Conservation (phyloP, 1,139 yeast genomes). For the Lodderomyces orthopsilosis region DNA sequence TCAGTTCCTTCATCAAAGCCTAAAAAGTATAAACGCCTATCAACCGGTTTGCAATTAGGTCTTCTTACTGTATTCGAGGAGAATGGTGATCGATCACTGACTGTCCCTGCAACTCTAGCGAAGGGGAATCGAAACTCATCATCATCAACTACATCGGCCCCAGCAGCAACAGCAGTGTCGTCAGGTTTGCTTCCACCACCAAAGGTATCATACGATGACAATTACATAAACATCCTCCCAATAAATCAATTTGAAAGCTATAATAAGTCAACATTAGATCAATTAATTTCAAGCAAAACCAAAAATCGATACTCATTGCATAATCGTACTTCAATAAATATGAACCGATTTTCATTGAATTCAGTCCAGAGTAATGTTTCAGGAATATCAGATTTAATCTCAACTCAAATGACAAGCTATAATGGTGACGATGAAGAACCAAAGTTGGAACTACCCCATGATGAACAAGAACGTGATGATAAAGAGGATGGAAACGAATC, state of each 20-base stretch:
- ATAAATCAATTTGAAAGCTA: slow-evolving; percentile 28
- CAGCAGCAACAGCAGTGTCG: background rate
- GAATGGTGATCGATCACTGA: slow-evolving; percentile 11
- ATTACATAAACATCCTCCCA: slow-evolving; percentile 24
- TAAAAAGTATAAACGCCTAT: slow-evolving; percentile 31
- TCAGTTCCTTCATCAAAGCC: background rate
- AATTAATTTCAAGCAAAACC: slow-evolving; percentile 12
- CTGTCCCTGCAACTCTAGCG: background rate
- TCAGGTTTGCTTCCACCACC: slow-evolving; percentile 1
- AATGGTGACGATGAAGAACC: slow-evolving; percentile 28
- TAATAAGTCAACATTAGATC: slow-evolving; percentile 38
- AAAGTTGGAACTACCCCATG: background rate
- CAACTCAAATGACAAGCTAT: slow-evolving; percentile 38
- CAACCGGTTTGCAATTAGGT: slow-evolving; percentile 42
- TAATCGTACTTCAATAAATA: slow-evolving; percentile 7
- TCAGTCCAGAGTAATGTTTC: slow-evolving; percentile 43
- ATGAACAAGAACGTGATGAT: too few species aligned
- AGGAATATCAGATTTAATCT: slow-evolving; percentile 40
- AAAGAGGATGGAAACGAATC: too few species aligned
- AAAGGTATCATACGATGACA: slow-evolving; percentile 26
- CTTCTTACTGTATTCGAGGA: slow-evolving; percentile 43
- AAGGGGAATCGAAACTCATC: slow-evolving; percentile 4
- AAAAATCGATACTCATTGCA: background rate
- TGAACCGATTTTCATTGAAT: slow-evolving; percentile 36
- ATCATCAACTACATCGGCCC: background rate